Base-by-base conservation (phyloP, 2,329 filamentous ascomycete genomes). In the Hypoxylon sp. region DNA sequence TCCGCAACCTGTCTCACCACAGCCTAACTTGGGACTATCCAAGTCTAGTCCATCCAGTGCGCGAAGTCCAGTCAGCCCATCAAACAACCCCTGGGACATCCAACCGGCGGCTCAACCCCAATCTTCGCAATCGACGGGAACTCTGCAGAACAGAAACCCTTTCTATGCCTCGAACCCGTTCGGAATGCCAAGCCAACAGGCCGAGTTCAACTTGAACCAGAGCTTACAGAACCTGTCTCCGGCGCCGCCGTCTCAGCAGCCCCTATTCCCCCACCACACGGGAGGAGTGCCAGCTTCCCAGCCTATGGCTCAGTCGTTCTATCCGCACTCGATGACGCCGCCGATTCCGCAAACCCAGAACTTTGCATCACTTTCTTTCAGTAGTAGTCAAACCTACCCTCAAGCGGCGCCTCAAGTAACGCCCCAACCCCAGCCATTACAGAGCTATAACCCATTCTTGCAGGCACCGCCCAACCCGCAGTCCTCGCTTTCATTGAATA, bases 151-250 rank as follows among this genome's bases (percentile, higher is more conserved):
- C 70, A 85, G 80, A 72, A 87, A 87, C 61, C 83, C 84, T 0
- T 88, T 86, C 64, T 82, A 80, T 52, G 81, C 85, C 11, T 88
- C 87, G 63, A 94, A 94, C 72, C 91, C 91, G 4, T 94, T 94
- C 70, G 85, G 89, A 7, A 75, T 79, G 52, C 81, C 83, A 2
- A 72, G 76, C 34, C 78, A 81, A 57, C 79, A 81, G 64, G 78
- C 68, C 67, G 79, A 78, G 26, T 75, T 74, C 30, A 74, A 74
- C 10, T 77, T 93, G 17, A 87, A 88, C 66, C 87, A 91, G 70
- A 87, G 91, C 0, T 91, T 97, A 72, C 89, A 94, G 73, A 88
- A 86, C 65, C 84, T 97, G 77, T 88, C 91, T 37, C 79, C 97
- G 1, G 87, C 78, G 10, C 76, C 51, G 64, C n/a, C 44, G 26